A percentile compares a stretch with the other conserved stretches of the same genome.
phyloP scores from a whole-genome alignment of 2,329 filamentous ascomycete species.

The Venturia carpophila region DNA sequence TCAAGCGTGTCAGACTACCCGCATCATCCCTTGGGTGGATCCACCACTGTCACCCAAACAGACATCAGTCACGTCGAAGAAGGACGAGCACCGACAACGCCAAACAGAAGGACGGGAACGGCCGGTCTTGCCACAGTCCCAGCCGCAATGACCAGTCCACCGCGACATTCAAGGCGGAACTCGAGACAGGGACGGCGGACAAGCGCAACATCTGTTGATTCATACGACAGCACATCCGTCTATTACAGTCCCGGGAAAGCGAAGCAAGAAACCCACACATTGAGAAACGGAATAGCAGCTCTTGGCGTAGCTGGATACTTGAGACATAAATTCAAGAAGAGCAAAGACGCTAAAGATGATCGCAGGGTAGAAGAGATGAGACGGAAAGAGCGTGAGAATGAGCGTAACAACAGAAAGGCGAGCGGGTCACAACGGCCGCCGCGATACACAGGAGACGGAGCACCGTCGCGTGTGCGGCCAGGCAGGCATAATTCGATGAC shows the following conservation, averaged over 20 bases:
- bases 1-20: constrained; percentile 44
- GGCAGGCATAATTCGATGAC: constrained; percentile 32
- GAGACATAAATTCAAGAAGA: constrained; percentile 41
- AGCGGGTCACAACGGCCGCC: constrained; percentile 33
- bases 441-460: constrained; percentile 61
- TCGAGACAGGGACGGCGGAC: constrained; percentile 23
- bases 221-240: constrained; percentile 29
- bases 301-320: constrained; percentile 34
- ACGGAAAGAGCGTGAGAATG: constrained; percentile 45
- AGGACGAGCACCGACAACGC: constrained; percentile 44
- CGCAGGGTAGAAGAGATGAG: constrained; percentile 51
- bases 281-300: constrained; percentile 40
- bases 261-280: constrained; percentile 28
- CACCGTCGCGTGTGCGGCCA: constrained; percentile 22
- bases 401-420: constrained; percentile 46
- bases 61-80: constrained; percentile 45
- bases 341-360: constrained; percentile 51
- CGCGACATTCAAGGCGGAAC: constrained; percentile 15
- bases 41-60: constrained; percentile 39
- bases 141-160: constrained; percentile 19
- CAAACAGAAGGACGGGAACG: constrained; percentile 25
- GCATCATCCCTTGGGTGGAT: constrained; percentile 40
- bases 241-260: constrained; percentile 19
- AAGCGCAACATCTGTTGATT: constrained; percentile 33
- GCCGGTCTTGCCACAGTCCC: constrained; percentile 15